Evolutionary conservation across 106 monocot genomes (phyloP).

Genomic region (Phalaenopsis equestris): DNA sequence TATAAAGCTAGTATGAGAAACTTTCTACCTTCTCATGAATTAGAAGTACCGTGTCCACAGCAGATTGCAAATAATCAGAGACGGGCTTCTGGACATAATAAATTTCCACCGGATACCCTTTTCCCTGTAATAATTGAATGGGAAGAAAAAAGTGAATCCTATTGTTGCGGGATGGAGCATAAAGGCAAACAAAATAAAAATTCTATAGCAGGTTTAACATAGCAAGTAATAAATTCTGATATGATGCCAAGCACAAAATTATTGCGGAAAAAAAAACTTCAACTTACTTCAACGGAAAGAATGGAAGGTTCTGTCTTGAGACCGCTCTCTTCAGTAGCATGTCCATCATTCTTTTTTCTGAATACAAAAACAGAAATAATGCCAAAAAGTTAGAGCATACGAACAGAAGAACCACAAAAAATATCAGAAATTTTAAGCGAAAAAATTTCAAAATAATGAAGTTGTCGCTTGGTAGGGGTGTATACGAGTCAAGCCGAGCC

Average conservation of each 20-base stretch:
- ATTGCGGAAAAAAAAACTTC: neutral
- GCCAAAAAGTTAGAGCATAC: neutral
- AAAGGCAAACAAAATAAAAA: neutral
- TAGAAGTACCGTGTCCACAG: slow-evolving; percentile 67
- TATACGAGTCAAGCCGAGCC: no score
- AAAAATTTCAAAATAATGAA: neutral
- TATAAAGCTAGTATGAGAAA: neutral
- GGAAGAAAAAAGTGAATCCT: neutral
- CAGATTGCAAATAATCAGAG: slow-evolving; percentile 80
- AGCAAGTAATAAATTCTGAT: neutral
- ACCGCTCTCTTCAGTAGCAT: slow-evolving; percentile 21
- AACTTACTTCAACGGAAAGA: slow-evolving; percentile 92
- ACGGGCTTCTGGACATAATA: slow-evolving; percentile 78
- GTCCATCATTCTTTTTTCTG: slow-evolving; percentile 57
- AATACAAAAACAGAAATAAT: neutral
- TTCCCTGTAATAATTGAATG: slow-evolving; percentile 43
- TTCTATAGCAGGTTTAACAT: neutral
- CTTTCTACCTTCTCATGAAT: slow-evolving; percentile 72
- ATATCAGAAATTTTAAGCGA: neutral
- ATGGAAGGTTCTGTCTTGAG: slow-evolving; percentile 54
- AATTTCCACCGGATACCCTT: slow-evolving; percentile 84
- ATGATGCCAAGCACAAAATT: neutral
- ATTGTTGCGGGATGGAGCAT: neutral
- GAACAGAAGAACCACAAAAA: neutral
- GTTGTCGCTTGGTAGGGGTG: no score